Evolutionary conservation across 2,329 filamentous ascomycete genomes (phyloP), one percentile per base, ranked within the genome.

Genomic region (Paraphaeosphaeria minitans): DNA sequence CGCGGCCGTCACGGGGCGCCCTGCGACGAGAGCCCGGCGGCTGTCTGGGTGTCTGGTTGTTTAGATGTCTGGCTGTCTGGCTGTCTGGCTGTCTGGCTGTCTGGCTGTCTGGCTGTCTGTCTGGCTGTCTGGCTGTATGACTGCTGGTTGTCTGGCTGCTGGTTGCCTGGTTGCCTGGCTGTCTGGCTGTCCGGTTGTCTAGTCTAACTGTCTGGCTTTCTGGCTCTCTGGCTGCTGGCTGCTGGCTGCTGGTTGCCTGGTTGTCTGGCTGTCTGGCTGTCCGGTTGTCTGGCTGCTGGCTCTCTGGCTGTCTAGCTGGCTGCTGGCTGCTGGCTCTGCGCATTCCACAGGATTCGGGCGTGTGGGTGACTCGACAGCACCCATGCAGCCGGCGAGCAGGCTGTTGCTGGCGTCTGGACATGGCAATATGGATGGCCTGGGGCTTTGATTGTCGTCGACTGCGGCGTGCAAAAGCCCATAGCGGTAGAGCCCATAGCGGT

Each of bases 281-380:
- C 3, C 24, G 24, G 24, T 27, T 27, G 24, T 27, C 39, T 42
- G 46, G 47, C 8, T 45, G 24, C 31, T 47, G 46, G 43, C 6
- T 27, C 22, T 45, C 24, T 27, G 24, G 24, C 24, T 6, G 24
- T 27, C 3, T 6, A 6, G 24, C 39, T 42, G 46, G 47, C 8
- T 45, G 24, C 31, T 47, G 46, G 27, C 29, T 29, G 41, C n/a
- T 24, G 24, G 31, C 22, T 13, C 31, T 41, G 33, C 53, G 41
- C 41, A 43, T 43, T 43, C 29, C 19, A 45, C 14, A 53, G 56
- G 51, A 58, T 55, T 51, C 56, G 56, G 35, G 43, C 46, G 47
- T 47, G 21, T 27, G 53, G 47, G 57, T 55, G 53, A 55, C 52
- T 51, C 52, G 29, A 47, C 57, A 55, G 51, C 56, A 49, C 46